phyloP scores from a whole-genome alignment of 2,329 filamentous ascomycete species.

The Phyllosticta citrichinensis region DNA sequence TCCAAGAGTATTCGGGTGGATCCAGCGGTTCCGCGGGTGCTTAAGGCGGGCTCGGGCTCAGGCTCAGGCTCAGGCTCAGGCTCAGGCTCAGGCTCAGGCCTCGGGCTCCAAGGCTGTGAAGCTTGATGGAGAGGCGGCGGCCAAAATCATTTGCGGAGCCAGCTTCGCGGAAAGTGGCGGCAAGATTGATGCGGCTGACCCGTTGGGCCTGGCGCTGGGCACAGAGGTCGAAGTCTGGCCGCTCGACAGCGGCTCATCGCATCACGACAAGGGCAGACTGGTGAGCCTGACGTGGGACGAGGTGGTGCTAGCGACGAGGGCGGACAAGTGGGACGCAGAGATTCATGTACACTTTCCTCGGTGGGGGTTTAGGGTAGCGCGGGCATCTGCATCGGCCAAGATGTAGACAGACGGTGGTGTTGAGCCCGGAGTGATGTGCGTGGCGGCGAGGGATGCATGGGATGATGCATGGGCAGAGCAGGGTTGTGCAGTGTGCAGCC shows the following conservation, averaged over 20 bases:
- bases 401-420: not conserved
- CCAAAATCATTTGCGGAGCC: constrained; percentile 36
- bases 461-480: not conserved
- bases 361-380: constrained; percentile 19
- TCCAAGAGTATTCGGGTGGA: constrained; percentile 54
- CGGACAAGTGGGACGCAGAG: constrained; percentile 9
- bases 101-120: constrained; percentile 31
- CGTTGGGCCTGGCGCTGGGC: constrained; percentile 43
- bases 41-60: constrained; percentile 32
- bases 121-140: constrained; percentile 47
- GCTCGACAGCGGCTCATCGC: constrained; percentile 22
- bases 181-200: constrained; percentile 41
- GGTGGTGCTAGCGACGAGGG: constrained; percentile 16
- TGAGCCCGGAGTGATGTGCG: not conserved
- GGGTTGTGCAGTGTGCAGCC: not conserved
- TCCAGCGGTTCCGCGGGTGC: constrained; percentile 47
- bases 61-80: constrained; percentile 29
- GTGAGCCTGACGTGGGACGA: constrained; percentile 21
- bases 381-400: constrained; percentile 7
- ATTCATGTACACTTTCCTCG: constrained; percentile 19
- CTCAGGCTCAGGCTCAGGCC: constrained; percentile 28
- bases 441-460: not conserved
- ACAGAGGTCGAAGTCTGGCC: constrained; percentile 38
- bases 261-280: constrained; percentile 20
- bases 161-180: constrained; percentile 37